Conservation (phyloP, 1,139 yeast genomes). For the Kurtzmaniella quercitrusa region DNA sequence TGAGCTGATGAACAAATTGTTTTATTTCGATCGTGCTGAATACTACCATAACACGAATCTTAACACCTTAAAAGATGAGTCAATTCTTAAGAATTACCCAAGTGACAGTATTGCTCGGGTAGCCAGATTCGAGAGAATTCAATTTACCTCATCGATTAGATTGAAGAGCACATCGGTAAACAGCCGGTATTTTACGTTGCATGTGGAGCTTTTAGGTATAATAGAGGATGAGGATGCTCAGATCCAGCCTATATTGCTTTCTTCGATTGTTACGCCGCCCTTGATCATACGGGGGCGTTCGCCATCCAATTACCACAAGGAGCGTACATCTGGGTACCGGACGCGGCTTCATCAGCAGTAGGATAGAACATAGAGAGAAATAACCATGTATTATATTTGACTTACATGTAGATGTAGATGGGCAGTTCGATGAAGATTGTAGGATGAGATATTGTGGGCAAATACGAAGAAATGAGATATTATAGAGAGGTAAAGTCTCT, state of each 20-base stretch:
- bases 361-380: background rate
- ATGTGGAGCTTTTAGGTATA: constrained; percentile 53
- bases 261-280: constrained; percentile 55
- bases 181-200: constrained; percentile 48
- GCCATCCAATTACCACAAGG: constrained; percentile 57
- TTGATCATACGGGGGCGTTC: constrained; percentile 66
- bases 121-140: constrained; percentile 66
- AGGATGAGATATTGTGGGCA: background rate
- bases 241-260: constrained; percentile 37
- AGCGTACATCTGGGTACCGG: constrained; percentile 37
- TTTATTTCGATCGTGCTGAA: constrained; percentile 43
- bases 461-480: background rate
- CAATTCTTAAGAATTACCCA: constrained; percentile 42
- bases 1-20: constrained; percentile 43
- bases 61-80: constrained; percentile 28
- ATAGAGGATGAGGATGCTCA: constrained; percentile 37
- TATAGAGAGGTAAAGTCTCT: no score
- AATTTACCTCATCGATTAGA: constrained; percentile 59
- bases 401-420: no score
- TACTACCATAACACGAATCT: constrained; percentile 29
- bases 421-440: background rate
- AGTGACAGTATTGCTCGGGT: constrained; percentile 52
- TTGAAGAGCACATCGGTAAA: constrained; percentile 45
- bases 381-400: background rate
- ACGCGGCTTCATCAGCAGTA: constrained; percentile 14